phyloP scores from a whole-genome alignment of 2,329 filamentous ascomycete species.

The Berkeleyomyces basicola region DNA sequence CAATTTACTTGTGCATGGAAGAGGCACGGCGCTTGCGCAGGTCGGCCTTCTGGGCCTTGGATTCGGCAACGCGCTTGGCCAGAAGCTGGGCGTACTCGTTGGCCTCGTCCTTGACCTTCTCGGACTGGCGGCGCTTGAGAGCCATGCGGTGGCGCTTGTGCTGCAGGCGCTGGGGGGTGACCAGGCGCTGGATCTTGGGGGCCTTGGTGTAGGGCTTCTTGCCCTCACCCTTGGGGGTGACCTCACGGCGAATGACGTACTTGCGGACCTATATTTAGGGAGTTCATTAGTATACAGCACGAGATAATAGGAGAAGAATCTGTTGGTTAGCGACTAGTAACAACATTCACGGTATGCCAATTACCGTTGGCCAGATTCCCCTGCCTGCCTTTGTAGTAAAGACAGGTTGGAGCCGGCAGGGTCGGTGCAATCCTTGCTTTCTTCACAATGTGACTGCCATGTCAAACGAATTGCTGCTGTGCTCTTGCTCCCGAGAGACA shows the following conservation, averaged over 20 bases:
- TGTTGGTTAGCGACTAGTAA: constrained; percentile 21
- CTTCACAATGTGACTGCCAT: not conserved
- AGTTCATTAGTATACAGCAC: constrained; percentile 10
- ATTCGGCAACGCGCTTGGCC: constrained; percentile 92
- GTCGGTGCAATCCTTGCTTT: not conserved
- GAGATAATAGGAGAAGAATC: not conserved
- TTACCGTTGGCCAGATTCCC: constrained; percentile 8
- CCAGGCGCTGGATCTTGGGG: constrained; percentile 98
- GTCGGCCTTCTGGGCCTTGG: constrained; percentile 87
- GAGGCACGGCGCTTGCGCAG: constrained; percentile 92
- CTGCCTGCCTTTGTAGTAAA: not conserved
- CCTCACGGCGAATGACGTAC: constrained; percentile 98
- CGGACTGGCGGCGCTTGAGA: constrained; percentile 93
- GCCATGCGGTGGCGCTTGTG: constrained; percentile 98
- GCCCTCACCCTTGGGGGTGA: constrained; percentile 93
- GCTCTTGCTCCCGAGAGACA: not conserved
- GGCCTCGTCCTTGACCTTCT: constrained; percentile 97
- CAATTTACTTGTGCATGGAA: constrained; percentile 75
- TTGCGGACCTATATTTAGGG: constrained; percentile 64
- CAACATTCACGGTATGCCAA: constrained; percentile 12
- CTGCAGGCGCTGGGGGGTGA: constrained; percentile 98
- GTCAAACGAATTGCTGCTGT: not conserved
- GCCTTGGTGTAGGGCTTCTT: constrained; percentile 99
- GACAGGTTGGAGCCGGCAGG: constrained; percentile 5
- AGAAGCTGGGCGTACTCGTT: constrained; percentile 94